phyloP scores from a whole-genome alignment of 495 filamentous ascomycete genomes.

The Jackrogersella minutella region DNA sequence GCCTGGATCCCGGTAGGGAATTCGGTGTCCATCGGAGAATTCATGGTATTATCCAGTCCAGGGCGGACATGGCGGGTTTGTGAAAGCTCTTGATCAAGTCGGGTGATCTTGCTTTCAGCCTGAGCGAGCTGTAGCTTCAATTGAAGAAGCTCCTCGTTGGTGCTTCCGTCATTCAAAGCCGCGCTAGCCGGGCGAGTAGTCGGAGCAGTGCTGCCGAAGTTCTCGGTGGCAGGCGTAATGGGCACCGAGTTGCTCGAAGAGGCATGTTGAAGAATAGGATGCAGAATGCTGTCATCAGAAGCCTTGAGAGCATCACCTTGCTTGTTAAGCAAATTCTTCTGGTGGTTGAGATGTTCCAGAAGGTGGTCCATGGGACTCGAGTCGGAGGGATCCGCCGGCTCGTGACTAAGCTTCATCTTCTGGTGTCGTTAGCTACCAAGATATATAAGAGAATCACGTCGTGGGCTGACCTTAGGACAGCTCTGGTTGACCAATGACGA shows the following conservation, averaged over 20 bases:
- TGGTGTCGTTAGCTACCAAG: slow-evolving; percentile 48
- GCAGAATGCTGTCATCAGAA: slow-evolving; percentile 52
- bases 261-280: slow-evolving; percentile 52
- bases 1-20: slow-evolving; percentile 36
- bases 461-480: slow-evolving; percentile 50
- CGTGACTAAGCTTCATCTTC: slow-evolving; percentile 60
- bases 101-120: slow-evolving; percentile 80
- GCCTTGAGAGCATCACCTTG: slow-evolving; percentile 60
- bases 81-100: slow-evolving; percentile 83
- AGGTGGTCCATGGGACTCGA: slow-evolving; percentile 65
- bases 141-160: slow-evolving; percentile 56
- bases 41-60: slow-evolving; percentile 32
- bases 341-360: slow-evolving; percentile 72
- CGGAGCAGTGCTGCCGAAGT: slow-evolving; percentile 55
- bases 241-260: slow-evolving; percentile 62
- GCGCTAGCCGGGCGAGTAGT: slow-evolving; percentile 57
- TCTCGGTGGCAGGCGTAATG: slow-evolving; percentile 65
- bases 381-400: slow-evolving; percentile 44
- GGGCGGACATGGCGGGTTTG: slow-evolving; percentile 70
- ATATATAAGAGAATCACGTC: not conserved
- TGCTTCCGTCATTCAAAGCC: slow-evolving; percentile 43
- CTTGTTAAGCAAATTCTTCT: slow-evolving; percentile 64
- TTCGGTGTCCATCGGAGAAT: slow-evolving; percentile 48
- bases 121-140: slow-evolving; percentile 78
- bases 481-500: slow-evolving; percentile 61